phyloP scores from a whole-genome alignment of 192 early-diverging fungal genomes.

The Chytriomyces hyalinus region DNA sequence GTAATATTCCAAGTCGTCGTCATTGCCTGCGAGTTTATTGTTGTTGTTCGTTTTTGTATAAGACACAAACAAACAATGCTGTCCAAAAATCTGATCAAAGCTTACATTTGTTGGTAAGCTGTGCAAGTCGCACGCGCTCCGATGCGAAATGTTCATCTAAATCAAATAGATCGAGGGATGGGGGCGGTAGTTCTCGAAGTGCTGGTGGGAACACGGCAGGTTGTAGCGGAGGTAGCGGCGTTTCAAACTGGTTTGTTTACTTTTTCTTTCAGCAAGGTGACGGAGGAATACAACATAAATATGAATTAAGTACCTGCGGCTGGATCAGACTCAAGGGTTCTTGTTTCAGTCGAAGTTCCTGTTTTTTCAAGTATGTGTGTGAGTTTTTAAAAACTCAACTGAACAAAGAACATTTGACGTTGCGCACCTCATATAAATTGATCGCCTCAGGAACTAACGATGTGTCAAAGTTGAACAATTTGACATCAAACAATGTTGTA shows the following conservation, averaged over 20 bases:
- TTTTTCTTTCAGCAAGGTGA: neutral
- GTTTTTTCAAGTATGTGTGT: conserved; percentile 20
- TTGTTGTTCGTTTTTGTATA: neutral
- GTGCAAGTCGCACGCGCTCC: conserved; percentile 57
- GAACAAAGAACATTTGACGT: neutral
- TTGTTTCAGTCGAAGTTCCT: conserved; percentile 58
- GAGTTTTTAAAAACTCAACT: neutral
- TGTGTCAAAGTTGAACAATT: conserved; percentile 64
- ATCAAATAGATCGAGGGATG: conserved; percentile 66
- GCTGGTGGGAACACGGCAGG: conserved; percentile 66
- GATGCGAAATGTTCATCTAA: conserved; percentile 67
- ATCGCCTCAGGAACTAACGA: conserved; percentile 55
- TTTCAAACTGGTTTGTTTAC: conserved; percentile 59
- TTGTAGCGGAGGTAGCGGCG: conserved; percentile 64
- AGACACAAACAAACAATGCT: conserved; percentile 14
- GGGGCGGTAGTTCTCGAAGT: conserved; percentile 62
- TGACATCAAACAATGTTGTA: conserved; percentile 62
- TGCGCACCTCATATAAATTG: conserved; percentile 53
- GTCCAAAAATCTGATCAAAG: neutral
- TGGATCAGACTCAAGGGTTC: conserved; percentile 66
- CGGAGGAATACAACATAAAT: neutral
- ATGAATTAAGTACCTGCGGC: conserved; percentile 50
- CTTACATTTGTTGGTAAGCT: conserved; percentile 68
- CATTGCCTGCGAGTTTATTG: conserved; percentile 51
- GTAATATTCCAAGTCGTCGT: conserved; percentile 71